Base-by-base conservation (phyloP, 1,284 basidiomycete species). In the Papiliotrema fonsecae region DNA sequence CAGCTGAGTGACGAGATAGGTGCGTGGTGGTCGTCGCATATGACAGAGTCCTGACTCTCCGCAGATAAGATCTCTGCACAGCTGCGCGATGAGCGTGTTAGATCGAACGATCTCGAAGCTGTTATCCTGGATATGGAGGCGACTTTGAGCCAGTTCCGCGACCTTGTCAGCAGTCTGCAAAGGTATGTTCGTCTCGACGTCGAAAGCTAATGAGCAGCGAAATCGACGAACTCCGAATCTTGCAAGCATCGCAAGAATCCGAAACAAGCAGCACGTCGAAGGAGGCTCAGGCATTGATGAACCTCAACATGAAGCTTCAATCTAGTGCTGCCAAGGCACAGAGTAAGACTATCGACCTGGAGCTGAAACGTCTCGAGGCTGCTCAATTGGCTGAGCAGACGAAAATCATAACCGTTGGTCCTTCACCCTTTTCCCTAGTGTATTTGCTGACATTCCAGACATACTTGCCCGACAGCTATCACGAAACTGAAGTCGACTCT, bases 231-330 rank as follows among this genome's bases (percentile, higher is more conserved):
- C 78, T 96, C 5, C 86, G 90, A 19, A 75, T 84, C 7, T 85
- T 89, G 66, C 89, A 90, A 14, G 86, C 88, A 62, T 84, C 82
- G 0, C 88, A 87, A 4, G 86, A 89, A 60, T 79, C 81, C 41
- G 86, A 92, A 66, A 87, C 87, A 6, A 85, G 84, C 4, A 82
- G 14, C 78, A 86, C 57, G 78, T 82, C 49, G 81, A 86, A 35
- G 82, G 92, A 76, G 81, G 85, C 40, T 79, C 90, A 48, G 81
- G 86, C 52, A 0, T 85, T 96, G 76, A 83, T 96, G 78, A 90
- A 89, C 45, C 77, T 94, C 50, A 96, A 96, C 67, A 79, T 94
- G 69, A 94, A 89, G 69, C 79, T 97, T 3, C 91, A 97, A 69
- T 87, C 86, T 1, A 81, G 87, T 1, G 89, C 87, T 0, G 80